Conservation (phyloP, 78 protist genomes). For the Dictyostelium purpureum region DNA sequence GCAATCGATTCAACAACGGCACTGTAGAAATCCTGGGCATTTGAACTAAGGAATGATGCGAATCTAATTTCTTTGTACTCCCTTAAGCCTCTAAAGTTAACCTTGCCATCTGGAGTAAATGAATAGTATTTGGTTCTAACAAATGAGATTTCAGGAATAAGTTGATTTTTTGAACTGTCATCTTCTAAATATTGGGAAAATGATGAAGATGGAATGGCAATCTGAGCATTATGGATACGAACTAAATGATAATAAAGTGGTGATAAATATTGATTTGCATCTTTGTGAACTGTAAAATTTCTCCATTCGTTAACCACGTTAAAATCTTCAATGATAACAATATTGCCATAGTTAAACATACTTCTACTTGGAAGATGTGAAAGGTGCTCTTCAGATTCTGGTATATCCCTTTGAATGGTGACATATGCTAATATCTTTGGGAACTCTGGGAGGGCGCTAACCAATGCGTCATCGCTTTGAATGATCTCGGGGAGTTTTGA, state of each 20-base stretch:
- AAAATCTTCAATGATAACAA: neutral
- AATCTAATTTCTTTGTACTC: neutral
- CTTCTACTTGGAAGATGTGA: neutral
- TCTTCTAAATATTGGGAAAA: neutral
- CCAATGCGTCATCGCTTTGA: neutral
- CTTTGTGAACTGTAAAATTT: neutral
- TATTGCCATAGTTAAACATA: neutral
- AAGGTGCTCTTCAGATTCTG: neutral
- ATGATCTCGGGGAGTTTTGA: neutral
- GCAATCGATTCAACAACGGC: neutral
- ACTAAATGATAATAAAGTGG: slow-evolving; percentile 16
- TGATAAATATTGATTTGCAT: neutral
- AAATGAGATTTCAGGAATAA: neutral
- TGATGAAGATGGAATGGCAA: neutral
- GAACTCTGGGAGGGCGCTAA: neutral
- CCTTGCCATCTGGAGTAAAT: slow-evolving; percentile 1
- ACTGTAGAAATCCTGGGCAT: neutral
- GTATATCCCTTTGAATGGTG: slow-evolving; percentile 4
- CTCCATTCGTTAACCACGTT: slow-evolving; percentile 20
- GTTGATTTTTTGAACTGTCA: neutral
- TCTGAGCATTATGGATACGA: slow-evolving; percentile 1
- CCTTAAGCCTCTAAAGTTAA: slow-evolving; percentile 1
- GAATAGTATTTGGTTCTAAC: slow-evolving; percentile 14
- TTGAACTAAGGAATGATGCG: neutral
- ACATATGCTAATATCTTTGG: slow-evolving; percentile 9